phyloP scores from a whole-genome alignment of 78 protist genomes.

The Mastigamoeba balamuthi region DNA sequence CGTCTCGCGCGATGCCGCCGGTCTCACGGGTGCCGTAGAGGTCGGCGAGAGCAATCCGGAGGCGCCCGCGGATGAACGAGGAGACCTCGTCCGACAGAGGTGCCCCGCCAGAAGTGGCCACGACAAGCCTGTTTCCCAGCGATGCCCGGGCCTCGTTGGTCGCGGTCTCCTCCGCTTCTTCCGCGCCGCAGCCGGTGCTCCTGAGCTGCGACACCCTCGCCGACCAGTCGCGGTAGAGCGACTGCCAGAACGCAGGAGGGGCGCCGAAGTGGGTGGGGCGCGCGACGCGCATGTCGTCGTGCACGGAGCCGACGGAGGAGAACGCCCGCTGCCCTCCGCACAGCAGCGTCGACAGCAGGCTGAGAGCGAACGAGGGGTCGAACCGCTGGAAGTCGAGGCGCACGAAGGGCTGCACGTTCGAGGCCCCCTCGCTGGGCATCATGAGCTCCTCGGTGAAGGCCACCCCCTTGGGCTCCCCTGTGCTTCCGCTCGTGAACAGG shows the following conservation, averaged over 20 bases:
- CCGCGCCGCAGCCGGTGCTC: too few species aligned
- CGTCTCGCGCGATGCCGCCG: conserved; percentile 1
- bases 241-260: neutral
- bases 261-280: neutral
- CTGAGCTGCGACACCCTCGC: too few species aligned
- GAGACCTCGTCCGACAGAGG: neutral
- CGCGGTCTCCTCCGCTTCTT: neutral
- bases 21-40: neutral
- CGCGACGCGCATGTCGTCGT: neutral
- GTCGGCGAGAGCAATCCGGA: neutral
- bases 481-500: neutral
- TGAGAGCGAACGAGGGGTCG: neutral
- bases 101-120: neutral
- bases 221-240: neutral
- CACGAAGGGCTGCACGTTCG: neutral
- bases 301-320: neutral
- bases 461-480: neutral
- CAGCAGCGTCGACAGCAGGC: neutral
- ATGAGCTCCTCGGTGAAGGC: neutral
- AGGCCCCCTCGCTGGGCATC: neutral
- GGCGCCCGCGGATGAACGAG: neutral
- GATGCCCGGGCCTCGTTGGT: neutral
- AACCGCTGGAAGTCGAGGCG: conserved; percentile 1
- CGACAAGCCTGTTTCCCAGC: neutral
- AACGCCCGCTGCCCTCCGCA: neutral